These are phyloP conservation scores for Lagenaria siceraria DNA, from an alignment of 306 rosid species.

Conservation along the genomic window DNA sequence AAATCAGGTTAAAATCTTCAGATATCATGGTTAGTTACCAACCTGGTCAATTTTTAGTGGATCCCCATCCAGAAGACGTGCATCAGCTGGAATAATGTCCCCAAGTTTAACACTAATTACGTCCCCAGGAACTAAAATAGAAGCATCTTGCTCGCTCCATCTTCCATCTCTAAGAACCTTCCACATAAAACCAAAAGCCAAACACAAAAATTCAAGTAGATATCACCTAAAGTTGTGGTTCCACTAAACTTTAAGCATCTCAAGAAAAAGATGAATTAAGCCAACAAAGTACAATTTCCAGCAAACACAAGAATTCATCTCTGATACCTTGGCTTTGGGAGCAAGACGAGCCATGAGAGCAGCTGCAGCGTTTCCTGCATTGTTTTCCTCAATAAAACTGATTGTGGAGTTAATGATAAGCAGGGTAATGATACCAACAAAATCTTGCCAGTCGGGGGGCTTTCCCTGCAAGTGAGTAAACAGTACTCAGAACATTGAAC, in stretches of 20 bases:
- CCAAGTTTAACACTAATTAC: constrained; percentile 91
- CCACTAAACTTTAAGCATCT: neutral
- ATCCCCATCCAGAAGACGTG: constrained; percentile 98
- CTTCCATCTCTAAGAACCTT: constrained; percentile 98
- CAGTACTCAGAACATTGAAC: neutral
- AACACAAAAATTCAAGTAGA: neutral
- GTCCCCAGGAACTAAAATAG: constrained; percentile 85
- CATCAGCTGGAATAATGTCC: constrained; percentile 88
- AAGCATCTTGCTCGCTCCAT: constrained; percentile 92
- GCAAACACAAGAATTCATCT: neutral
- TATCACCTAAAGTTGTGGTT: neutral
- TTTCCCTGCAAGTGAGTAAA: constrained; percentile 41
- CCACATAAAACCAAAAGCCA: constrained; percentile 11
- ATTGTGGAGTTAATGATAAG: constrained; percentile 90
- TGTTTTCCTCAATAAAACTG: constrained; percentile 95
- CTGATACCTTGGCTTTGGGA: constrained; percentile 86
- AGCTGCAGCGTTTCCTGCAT: constrained; percentile 98
- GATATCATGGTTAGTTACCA: neutral
- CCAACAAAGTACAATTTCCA: neutral
- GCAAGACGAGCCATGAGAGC: constrained; percentile 99
- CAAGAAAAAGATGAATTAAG: neutral
- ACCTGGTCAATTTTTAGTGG: constrained; percentile 97
- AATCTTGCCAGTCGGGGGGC: constrained; percentile 98
- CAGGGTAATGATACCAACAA: constrained; percentile 88
- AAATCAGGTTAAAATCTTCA: neutral